These are phyloP conservation scores for Collariella sp. DNA, from an alignment of 495 filamentous ascomycete genomes.

Conservation along the genomic window DNA sequence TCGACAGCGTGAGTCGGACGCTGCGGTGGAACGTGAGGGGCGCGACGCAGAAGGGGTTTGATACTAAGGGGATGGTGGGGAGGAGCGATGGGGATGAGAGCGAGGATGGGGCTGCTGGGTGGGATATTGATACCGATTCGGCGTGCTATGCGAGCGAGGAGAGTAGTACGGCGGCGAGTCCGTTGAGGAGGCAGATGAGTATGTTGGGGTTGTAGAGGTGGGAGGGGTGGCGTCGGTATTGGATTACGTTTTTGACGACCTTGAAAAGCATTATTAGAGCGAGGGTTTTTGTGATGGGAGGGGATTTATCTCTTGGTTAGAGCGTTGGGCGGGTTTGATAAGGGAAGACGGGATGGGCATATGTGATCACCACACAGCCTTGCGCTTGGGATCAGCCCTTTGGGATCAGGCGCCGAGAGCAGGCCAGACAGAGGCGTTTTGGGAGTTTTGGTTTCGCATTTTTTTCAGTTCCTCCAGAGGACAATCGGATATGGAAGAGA, in stretches of 20 bases:
- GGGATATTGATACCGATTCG: conserved; percentile 82
- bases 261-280: background rate
- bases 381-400: too few relatives aligned
- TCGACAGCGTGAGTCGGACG: conserved; percentile 82
- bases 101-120: conserved; percentile 47
- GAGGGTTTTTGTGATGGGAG: background rate
- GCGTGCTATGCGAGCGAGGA: conserved; percentile 57
- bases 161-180: conserved; percentile 51
- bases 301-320: background rate
- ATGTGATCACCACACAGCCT: too few relatives aligned
- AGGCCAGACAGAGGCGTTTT: too few relatives aligned
- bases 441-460: too few relatives aligned
- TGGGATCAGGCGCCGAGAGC: too few relatives aligned
- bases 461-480: too few relatives aligned
- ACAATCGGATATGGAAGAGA: too few relatives aligned
- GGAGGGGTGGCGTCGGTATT: background rate
- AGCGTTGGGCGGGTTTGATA: too few relatives aligned
- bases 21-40: conserved; percentile 88
- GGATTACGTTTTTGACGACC: too few relatives aligned
- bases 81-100: conserved; percentile 15
- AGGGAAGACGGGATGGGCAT: too few relatives aligned
- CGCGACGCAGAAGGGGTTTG: conserved; percentile 76
- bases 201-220: conserved; percentile 39
- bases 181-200: conserved; percentile 61
- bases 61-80: conserved; percentile 35